A percentile compares a stretch with the other conserved stretches of the same genome.
Conservation (phyloP, 768 basidiomycete species). For the Boletus pseudopeckii region DNA sequence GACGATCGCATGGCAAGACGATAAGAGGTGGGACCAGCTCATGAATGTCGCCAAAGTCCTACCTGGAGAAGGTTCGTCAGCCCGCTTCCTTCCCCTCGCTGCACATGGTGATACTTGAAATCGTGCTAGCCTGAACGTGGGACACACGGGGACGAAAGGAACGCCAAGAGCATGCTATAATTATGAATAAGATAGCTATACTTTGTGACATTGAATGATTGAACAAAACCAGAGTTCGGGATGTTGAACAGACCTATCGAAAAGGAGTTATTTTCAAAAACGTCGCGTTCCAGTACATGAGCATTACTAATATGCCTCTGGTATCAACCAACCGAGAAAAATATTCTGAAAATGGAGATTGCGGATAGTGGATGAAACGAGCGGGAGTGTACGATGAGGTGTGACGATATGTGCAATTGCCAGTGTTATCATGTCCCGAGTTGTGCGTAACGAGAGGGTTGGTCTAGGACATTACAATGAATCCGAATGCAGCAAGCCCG, state of each 20-base stretch:
- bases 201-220: background rate
- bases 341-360: background rate
- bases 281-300: background rate
- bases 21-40: slow-evolving; percentile 50
- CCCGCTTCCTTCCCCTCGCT: background rate
- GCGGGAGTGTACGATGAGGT: background rate
- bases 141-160: background rate
- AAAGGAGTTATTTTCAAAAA: background rate
- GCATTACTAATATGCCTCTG: background rate
- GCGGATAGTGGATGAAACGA: background rate
- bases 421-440: background rate
- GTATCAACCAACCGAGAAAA: background rate
- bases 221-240: background rate
- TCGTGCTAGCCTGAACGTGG: background rate
- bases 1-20: slow-evolving; percentile 52
- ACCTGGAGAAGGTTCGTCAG: slow-evolving; percentile 18
- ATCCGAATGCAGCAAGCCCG: slow-evolving; percentile 18
- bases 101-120: background rate
- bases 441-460: background rate
- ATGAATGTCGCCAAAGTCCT: slow-evolving; percentile 39
- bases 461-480: slow-evolving; percentile 17
- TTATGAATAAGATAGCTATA: slow-evolving; percentile 8
- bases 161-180: background rate
- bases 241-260: background rate
- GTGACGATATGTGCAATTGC: background rate